These are phyloP conservation scores for Podospora bellae-mahoneyi DNA, from an alignment of 495 filamentous ascomycete species.

Conservation along the genomic window DNA sequence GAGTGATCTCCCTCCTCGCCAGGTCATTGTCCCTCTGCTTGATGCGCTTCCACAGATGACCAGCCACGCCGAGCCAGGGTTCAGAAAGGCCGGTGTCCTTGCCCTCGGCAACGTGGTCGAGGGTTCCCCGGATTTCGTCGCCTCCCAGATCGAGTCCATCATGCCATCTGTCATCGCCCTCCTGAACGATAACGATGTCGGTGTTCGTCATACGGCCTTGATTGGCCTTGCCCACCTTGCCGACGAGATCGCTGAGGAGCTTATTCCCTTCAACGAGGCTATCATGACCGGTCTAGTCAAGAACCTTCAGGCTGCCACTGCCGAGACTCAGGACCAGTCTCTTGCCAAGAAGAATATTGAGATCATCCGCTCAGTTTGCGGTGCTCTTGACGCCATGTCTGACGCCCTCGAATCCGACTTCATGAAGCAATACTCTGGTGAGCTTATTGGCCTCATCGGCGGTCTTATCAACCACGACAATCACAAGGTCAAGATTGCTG, in stretches of 20 bases:
- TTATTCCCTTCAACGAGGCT: conserved; percentile 74
- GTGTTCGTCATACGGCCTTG: conserved; percentile 81
- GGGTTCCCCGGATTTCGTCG: conserved; percentile 93
- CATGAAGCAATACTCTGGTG: conserved; percentile 73
- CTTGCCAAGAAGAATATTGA: conserved; percentile 69
- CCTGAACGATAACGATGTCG: conserved; percentile 73
- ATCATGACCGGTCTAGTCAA: conserved; percentile 80
- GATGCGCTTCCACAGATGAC: conserved; percentile 79
- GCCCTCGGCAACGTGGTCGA: conserved; percentile 92
- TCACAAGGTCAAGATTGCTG: conserved; percentile 82
- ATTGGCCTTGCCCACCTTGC: conserved; percentile 83
- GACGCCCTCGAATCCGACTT: conserved; percentile 84
- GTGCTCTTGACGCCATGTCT: conserved; percentile 85
- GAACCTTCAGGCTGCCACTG: conserved; percentile 78
- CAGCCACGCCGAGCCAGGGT: conserved; percentile 64
- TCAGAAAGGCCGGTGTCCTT: conserved; percentile 84
- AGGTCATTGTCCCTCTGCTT: conserved; percentile 90
- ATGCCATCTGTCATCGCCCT: conserved; percentile 83
- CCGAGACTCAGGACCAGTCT: conserved; percentile 42
- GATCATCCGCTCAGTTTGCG: conserved; percentile 85
- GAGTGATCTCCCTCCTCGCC: conserved; percentile 81
- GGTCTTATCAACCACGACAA: conserved; percentile 76
- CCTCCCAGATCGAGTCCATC: conserved; percentile 79
- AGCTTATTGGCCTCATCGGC: conserved; percentile 79
- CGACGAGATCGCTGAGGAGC: conserved; percentile 87